These are phyloP conservation scores for Pholiota conissans DNA, from an alignment of 768 basidiomycete species.

Conservation along the genomic window DNA sequence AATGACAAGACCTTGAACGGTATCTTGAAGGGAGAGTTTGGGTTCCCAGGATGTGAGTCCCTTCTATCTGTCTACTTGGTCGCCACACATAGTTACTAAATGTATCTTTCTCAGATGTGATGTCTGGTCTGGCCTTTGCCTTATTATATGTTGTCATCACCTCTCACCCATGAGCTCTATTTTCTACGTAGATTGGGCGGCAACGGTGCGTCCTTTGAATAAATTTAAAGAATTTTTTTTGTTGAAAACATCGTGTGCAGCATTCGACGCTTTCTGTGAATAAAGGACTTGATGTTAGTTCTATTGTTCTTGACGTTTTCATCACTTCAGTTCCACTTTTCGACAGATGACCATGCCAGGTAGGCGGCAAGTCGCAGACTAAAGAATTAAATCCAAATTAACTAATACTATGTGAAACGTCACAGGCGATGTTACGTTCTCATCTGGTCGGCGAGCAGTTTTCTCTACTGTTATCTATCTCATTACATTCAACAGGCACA, in stretches of 20 bases:
- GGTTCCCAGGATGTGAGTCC: conserved; percentile 61
- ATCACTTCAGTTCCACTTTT: neutral
- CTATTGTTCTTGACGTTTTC: neutral
- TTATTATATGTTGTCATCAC: no score
- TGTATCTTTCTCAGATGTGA: conserved; percentile 32
- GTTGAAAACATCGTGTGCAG: conserved; percentile 11
- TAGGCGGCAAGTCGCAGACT: conserved; percentile 1
- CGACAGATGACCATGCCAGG: conserved; percentile 74
- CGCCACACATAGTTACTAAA: neutral
- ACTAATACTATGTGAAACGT: neutral
- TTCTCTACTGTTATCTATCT: neutral
- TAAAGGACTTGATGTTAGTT: conserved; percentile 60
- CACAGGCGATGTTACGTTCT: conserved; percentile 42
- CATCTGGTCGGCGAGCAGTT: conserved; percentile 38
- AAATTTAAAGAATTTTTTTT: neutral
- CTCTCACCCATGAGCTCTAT: neutral
- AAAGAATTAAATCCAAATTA: neutral
- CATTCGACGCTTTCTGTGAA: conserved; percentile 57
- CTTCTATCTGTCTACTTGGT: neutral
- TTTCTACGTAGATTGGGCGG: conserved; percentile 56
- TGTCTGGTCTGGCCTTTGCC: conserved; percentile 36
- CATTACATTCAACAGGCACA: conserved; percentile 27
- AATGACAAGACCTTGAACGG: conserved; percentile 59
- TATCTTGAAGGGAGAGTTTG: conserved; percentile 65
- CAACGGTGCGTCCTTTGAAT: conserved; percentile 38